Evolutionary conservation across 2,329 filamentous ascomycete species (phyloP).

Genomic region (Geosmithia putterillii): DNA sequence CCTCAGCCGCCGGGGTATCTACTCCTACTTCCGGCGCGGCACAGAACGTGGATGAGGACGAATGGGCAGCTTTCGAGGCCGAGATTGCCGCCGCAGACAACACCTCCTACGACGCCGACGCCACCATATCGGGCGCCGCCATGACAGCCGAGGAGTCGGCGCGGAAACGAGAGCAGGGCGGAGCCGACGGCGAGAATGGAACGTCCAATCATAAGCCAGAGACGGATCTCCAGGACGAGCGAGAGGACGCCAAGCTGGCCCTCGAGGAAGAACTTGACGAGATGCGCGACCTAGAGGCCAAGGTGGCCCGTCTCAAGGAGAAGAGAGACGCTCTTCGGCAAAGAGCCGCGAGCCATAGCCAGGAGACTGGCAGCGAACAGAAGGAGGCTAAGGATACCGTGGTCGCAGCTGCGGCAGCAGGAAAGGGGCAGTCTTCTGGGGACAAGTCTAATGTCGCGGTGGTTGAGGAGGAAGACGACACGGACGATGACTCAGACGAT

Average conservation of each 20-base stretch:
- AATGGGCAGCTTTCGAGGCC: conserved; percentile 81
- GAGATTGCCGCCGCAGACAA: conserved; percentile 49
- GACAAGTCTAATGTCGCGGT: conserved; percentile 16
- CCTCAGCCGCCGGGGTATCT: conserved; percentile 2
- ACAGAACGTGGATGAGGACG: conserved; percentile 56
- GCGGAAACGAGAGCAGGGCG: not conserved
- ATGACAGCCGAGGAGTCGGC: conserved; percentile 52
- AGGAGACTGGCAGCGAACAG: conserved; percentile 11
- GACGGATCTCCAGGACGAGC: conserved; percentile 48
- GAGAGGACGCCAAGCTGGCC: conserved; percentile 62
- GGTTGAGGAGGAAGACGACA: conserved; percentile 17
- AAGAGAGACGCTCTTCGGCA: conserved; percentile 54
- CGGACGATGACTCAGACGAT: conserved; percentile 32
- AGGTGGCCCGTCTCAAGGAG: conserved; percentile 57
- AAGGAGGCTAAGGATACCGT: conserved; percentile 3
- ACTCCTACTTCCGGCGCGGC: too few species aligned
- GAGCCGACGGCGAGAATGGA: conserved; percentile 31
- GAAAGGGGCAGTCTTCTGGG: conserved; percentile 1
- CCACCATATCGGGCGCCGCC: conserved; percentile 57
- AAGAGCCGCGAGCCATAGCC: conserved; percentile 12
- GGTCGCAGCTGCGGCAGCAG: not conserved
- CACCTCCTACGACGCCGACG: conserved; percentile 31
- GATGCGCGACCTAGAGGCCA: conserved; percentile 67
- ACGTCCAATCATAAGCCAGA: conserved; percentile 43
- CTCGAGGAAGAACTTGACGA: conserved; percentile 71